Evolutionary conservation across 805 yeast species (phyloP), one percentile per base, ranked within the genome.

Genomic region (Ogataea pini): DNA sequence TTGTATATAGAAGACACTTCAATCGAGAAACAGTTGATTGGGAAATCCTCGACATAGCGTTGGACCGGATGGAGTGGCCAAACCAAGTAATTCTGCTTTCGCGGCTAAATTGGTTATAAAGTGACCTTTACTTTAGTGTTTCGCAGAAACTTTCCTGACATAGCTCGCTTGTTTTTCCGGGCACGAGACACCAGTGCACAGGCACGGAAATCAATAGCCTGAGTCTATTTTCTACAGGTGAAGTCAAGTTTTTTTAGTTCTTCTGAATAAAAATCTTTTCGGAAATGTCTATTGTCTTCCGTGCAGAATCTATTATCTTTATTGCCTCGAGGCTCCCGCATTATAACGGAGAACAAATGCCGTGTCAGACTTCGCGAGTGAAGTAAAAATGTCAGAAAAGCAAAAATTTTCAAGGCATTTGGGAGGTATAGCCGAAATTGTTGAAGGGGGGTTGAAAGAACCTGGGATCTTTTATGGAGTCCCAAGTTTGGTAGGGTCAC

Each of bases 1-100:
- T 33, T 46, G 49, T 46, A 45, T 32, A 44, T 44, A 44, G 47
- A 24, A 33, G 7, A 33, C 34, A 33, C n/a, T 19, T 24, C n/a
- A 34, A 34, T 18, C 37, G 24, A 34, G 13, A 14, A 7, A 17
- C 9, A 18, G 4, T 8, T 18, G 24, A 18, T 10, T 17, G 20
- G 22, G 24, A 34, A 34, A 6, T 28, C 9, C 31, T 4, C 9
- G 4, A 22, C 25, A 22, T 22, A 22, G 8, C 7, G 25, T 22
- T 8, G n/a, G 31, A 4, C 9, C 31, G 37, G 24, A 12, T 34
- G 24, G 14, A 17, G 6, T 34, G 14, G n/a, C 37, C 37, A 17
- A 18, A 34, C 17, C 19, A 8, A 9, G 31, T 24, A 25, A 38
- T 36, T 3, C 3, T 17, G 39, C n/a, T 22, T 19, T 24, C 24